phyloP scores from a whole-genome alignment of 1,284 basidiomycete genomes.

The Mycena sp. region DNA sequence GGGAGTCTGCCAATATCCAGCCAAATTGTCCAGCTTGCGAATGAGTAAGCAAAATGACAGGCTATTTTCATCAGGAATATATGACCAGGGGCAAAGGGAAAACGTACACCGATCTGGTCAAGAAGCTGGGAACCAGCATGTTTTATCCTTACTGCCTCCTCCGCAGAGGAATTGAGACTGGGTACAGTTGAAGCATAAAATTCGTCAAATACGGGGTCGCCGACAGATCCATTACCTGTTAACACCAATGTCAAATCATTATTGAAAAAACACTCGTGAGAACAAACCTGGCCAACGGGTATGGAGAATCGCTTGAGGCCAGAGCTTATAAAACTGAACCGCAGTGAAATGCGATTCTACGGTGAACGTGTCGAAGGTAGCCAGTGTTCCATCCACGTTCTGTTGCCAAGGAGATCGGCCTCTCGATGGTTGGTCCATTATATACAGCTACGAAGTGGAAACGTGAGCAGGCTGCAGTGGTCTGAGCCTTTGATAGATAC shows the following conservation, averaged over 20 bases:
- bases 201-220: constrained; percentile 54
- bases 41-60: constrained; percentile 55
- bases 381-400: constrained; percentile 49
- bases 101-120: constrained; percentile 50
- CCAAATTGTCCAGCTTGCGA: constrained; percentile 58
- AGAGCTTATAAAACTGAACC: constrained; percentile 47
- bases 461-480: not conserved
- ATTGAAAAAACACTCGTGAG: not conserved
- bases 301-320: constrained; percentile 57
- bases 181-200: constrained; percentile 55
- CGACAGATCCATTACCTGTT: constrained; percentile 52
- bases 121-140: constrained; percentile 45
- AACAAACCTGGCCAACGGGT: constrained; percentile 55
- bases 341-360: constrained; percentile 58
- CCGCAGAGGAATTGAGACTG: constrained; percentile 42
- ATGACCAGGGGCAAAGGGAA: not conserved
- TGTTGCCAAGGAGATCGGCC: constrained; percentile 58
- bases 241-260: not conserved
- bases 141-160: constrained; percentile 45
- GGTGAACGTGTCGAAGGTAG: constrained; percentile 39
- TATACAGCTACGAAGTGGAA: constrained; percentile 49
- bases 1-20: constrained; percentile 57
- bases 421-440: constrained; percentile 60
- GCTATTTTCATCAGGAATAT: constrained; percentile 38
- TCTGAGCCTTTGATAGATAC: constrained; percentile 30